Percentiles rank a stretch among this genome's conserved stretches.
Conservation (phyloP, 768 basidiomycete genomes). For the Scleroderma bovista region DNA sequence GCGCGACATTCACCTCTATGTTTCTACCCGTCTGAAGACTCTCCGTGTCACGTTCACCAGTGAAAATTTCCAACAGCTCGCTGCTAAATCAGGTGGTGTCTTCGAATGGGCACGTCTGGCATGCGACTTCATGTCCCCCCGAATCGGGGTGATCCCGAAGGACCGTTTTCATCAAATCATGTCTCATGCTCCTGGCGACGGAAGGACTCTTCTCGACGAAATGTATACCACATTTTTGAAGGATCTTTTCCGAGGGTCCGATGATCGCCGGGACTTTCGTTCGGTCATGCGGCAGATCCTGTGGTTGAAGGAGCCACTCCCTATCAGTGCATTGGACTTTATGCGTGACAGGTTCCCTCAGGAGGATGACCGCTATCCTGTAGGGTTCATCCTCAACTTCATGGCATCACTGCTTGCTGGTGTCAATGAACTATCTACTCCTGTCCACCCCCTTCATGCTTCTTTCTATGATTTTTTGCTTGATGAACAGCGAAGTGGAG, state of each 20-base stretch:
- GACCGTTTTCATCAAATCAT: background rate
- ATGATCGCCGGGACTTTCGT: background rate
- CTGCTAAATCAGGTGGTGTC: background rate
- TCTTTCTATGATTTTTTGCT: constrained; percentile 25
- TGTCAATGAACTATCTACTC: background rate
- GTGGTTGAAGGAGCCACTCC: background rate
- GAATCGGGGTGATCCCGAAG: background rate
- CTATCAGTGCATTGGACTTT: background rate
- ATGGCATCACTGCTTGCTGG: constrained; percentile 5
- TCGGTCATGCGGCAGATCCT: background rate
- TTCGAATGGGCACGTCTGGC: background rate
- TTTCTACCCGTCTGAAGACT: background rate
- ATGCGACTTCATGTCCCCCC: background rate
- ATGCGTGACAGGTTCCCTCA: background rate
- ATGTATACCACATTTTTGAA: background rate
- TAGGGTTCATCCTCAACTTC: background rate
- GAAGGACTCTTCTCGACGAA: background rate
- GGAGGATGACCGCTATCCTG: background rate
- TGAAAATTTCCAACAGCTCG: background rate
- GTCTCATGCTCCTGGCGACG: background rate
- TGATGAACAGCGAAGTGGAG: constrained; percentile 5
- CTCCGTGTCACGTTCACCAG: background rate
- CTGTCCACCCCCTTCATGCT: constrained; percentile 16
- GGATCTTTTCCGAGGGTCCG: background rate
- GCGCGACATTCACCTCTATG: background rate